These are phyloP conservation scores for Phytopythium oedochilum DNA, from an alignment of 352 stramenopile genomes.

Conservation along the genomic window DNA sequence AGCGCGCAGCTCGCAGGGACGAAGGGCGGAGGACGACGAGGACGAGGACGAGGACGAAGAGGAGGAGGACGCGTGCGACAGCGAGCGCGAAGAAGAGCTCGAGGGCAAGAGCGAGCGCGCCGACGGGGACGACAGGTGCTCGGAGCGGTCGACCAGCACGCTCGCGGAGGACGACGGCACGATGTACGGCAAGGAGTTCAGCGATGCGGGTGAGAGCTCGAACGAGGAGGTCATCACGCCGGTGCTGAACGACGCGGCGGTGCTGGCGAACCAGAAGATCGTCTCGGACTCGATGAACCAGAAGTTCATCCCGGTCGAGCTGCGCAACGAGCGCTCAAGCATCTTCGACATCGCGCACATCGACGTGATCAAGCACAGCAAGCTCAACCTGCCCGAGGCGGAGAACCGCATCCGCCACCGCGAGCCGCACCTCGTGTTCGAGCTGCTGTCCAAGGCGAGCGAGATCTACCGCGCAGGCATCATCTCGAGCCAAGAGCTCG, in stretches of 20 bases:
- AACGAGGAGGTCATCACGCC: constrained; percentile 49
- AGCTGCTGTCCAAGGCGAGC: constrained; percentile 76
- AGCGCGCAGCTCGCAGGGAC: constrained; percentile 7
- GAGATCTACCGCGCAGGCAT: constrained; percentile 79
- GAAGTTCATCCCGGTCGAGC: constrained; percentile 68
- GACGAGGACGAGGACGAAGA: constrained; percentile 37
- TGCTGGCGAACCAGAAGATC: constrained; percentile 66
- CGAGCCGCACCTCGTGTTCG: constrained; percentile 79
- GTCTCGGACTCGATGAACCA: constrained; percentile 81
- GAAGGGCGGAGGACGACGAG: constrained; percentile 13
- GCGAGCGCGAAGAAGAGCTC: constrained; percentile 52
- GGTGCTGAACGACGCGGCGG: constrained; percentile 47
- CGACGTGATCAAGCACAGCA: constrained; percentile 80
- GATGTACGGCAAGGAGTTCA: constrained; percentile 79
- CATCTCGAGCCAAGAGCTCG: constrained; percentile 78
- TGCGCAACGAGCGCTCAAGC: constrained; percentile 46
- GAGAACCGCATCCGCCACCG: constrained; percentile 82
- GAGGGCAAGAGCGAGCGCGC: constrained; percentile 21
- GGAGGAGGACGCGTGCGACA: constrained; percentile 25
- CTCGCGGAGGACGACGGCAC: constrained; percentile 79
- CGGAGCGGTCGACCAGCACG: constrained; percentile 56
- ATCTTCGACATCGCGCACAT: constrained; percentile 73
- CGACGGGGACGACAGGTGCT: constrained; percentile 29
- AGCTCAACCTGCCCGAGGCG: constrained; percentile 70
- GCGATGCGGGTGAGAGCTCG: constrained; percentile 37